phyloP scores from a whole-genome alignment of 2,329 filamentous ascomycete species.

The Alternaria incomplexa region DNA sequence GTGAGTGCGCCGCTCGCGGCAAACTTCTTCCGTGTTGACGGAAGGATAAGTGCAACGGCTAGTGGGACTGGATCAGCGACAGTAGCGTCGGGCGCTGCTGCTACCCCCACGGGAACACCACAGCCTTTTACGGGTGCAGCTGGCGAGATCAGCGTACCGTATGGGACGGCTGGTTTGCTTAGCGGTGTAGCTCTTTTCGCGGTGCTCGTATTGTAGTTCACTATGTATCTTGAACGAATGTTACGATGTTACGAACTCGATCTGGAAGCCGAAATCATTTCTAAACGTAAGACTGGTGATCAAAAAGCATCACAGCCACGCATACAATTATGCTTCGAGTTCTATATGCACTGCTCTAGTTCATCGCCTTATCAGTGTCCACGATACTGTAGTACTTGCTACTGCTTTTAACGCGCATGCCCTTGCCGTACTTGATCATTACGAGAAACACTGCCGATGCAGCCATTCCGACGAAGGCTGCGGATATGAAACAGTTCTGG shows the following conservation, averaged over 20 bases:
- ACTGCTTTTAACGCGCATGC: constrained; percentile 33
- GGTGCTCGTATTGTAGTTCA: constrained; percentile 12
- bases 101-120: constrained; percentile 13
- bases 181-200: constrained; percentile 21
- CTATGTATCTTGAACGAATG: background rate
- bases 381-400: constrained; percentile 46
- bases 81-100: constrained; percentile 16
- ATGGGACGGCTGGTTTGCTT: constrained; percentile 18
- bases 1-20: constrained; percentile 37
- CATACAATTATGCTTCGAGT: background rate
- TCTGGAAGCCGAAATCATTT: background rate
- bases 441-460: constrained; percentile 49
- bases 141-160: constrained; percentile 11
- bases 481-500: constrained; percentile 53
- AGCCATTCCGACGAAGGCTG: constrained; percentile 52
- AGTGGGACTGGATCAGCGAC: background rate
- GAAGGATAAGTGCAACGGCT: constrained; percentile 20
- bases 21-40: constrained; percentile 46
- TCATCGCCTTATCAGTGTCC: constrained; percentile 11
- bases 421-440: constrained; percentile 59
- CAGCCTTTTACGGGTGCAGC: constrained; percentile 31
- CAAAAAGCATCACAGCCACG: background rate
- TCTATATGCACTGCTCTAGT: background rate
- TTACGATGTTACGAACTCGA: background rate
- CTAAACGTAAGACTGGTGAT: background rate